phyloP scores from a whole-genome alignment of 78 protist genomes.

The Pelomyxa schiedti region DNA sequence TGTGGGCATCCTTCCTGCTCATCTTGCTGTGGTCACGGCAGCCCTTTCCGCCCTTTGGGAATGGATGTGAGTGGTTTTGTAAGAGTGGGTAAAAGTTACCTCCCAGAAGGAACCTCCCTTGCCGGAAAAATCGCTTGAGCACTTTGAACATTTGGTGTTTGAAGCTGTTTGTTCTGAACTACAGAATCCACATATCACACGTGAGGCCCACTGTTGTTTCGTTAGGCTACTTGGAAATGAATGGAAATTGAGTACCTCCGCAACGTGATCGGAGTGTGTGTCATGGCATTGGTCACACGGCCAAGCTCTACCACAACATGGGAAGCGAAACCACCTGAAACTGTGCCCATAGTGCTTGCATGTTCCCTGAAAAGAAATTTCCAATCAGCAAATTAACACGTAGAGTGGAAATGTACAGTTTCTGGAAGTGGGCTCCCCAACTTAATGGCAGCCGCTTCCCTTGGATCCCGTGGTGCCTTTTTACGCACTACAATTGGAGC shows the following conservation, averaged over 20 bases:
- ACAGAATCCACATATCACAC: constrained; percentile 44
- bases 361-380: constrained; percentile 23
- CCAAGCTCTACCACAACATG: constrained; percentile 31
- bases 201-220: constrained; percentile 20
- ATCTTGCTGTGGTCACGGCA: not conserved
- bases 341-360: constrained; percentile 24
- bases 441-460: not conserved
- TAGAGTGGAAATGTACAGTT: not conserved
- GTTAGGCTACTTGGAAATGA: not conserved
- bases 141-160: not conserved
- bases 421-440: not conserved
- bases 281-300: constrained; percentile 45
- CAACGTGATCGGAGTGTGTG: not conserved
- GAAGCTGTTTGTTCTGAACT: constrained; percentile 21
- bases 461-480: not conserved
- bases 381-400: not conserved
- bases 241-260: not conserved
- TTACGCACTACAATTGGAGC: not conserved
- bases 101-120: not conserved
- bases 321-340: constrained; percentile 38
- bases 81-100: too few species aligned
- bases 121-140: not conserved
- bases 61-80: not conserved
- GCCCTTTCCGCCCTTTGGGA: not conserved
- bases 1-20: not conserved